Conservation (phyloP, 1,284 basidiomycete species). For the Trichosporon sp. region DNA sequence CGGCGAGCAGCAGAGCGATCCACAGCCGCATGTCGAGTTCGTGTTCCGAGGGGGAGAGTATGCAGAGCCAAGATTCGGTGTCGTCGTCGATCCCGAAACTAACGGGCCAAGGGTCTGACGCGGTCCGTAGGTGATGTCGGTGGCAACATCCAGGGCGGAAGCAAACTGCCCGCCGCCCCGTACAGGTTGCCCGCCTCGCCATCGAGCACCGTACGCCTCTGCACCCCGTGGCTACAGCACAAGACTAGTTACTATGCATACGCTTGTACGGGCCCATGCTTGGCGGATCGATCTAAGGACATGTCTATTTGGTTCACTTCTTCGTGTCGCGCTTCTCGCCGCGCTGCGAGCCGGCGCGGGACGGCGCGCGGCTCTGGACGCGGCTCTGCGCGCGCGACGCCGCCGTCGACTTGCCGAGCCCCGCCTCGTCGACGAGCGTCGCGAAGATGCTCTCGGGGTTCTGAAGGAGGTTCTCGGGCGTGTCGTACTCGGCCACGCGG, state of each 20-base stretch:
- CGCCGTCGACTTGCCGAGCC: conserved; percentile 16
- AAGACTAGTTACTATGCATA: neutral
- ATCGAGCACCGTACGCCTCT: neutral
- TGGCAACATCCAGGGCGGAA: neutral
- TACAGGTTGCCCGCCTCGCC: neutral
- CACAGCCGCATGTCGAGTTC: neutral
- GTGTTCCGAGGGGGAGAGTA: neutral
- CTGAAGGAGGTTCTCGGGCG: conserved; percentile 61
- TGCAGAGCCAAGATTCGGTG: neutral
- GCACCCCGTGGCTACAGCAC: neutral
- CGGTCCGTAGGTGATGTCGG: neutral
- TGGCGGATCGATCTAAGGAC: neutral
- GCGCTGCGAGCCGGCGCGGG: neutral
- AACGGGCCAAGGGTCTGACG: neutral
- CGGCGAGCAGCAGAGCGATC: neutral
- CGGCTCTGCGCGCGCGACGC: conserved; percentile 3
- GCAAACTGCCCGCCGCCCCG: neutral
- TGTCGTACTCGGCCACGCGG: conserved; percentile 67
- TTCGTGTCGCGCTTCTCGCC: neutral
- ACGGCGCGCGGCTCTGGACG: neutral
- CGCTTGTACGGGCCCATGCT: neutral
- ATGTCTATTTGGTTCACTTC: neutral
- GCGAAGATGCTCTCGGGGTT: conserved; percentile 32
- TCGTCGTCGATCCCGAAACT: neutral
- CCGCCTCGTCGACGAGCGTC: conserved; percentile 29